Evolutionary conservation across 2,329 filamentous ascomycete species (phyloP).

Genomic region (Didymella glomerata): DNA sequence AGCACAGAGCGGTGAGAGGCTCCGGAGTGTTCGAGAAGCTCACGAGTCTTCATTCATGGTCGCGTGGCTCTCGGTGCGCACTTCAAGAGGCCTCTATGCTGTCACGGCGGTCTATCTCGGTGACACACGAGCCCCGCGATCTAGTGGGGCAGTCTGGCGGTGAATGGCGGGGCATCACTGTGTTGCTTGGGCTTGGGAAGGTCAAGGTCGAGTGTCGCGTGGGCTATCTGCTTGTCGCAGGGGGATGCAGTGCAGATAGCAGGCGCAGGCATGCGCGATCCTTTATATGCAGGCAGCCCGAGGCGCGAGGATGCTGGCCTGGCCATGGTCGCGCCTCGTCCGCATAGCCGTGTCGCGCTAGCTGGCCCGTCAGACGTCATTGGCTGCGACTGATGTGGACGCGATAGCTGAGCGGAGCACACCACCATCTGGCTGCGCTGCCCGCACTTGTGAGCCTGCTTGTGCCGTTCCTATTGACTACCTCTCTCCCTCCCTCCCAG

Average conservation of each 20-base stretch:
- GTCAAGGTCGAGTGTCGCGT: constrained; percentile 4
- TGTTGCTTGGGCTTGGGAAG: constrained; percentile 22
- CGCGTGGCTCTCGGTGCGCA: constrained; percentile 3
- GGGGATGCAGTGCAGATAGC: constrained; percentile 3
- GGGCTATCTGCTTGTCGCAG: constrained; percentile 12
- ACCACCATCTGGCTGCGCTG: background rate
- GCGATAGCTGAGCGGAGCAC: too few species aligned
- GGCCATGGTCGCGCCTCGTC: background rate
- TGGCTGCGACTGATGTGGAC: constrained; percentile 1
- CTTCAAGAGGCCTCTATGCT: background rate
- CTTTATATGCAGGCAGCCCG: constrained; percentile 11
- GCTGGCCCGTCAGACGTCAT: constrained; percentile 13
- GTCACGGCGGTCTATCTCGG: constrained; percentile 2
- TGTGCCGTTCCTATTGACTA: too few species aligned
- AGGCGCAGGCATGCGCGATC: constrained; percentile 1
- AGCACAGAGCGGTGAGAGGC: constrained; percentile 15
- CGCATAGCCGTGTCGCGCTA: constrained; percentile 7
- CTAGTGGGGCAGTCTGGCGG: constrained; percentile 23
- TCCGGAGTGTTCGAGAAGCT: background rate
- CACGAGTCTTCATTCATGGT: background rate
- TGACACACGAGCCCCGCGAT: constrained; percentile 29
- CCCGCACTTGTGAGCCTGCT: background rate
- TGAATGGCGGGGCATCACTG: constrained; percentile 27
- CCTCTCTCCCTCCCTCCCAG: constrained; percentile 1
- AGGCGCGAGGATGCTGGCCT: background rate